Evolutionary conservation across 495 filamentous ascomycete species (phyloP).

Genomic region (Peziza echinospora): DNA sequence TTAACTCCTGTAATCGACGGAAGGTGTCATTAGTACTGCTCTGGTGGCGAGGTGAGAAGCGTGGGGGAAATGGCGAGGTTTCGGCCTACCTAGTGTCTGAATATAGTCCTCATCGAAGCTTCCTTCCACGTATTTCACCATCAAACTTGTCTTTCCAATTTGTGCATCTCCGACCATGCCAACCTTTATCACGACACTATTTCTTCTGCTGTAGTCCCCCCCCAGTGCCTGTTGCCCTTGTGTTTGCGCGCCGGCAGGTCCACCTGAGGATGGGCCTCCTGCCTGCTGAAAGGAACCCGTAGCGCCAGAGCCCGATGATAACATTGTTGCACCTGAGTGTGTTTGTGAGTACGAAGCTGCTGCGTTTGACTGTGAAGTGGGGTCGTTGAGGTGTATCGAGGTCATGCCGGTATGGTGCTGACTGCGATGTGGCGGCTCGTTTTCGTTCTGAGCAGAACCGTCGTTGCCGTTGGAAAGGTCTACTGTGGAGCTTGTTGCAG

Average conservation of each 20-base stretch:
- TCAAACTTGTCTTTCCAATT: slow-evolving; percentile 94
- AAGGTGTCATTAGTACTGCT: too few relatives aligned
- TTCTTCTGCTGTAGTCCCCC: too few relatives aligned
- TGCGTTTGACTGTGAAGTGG: neutral
- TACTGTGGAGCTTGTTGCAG: neutral
- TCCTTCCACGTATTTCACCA: slow-evolving; percentile 99
- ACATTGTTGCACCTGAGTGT: neutral
- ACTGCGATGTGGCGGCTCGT: neutral
- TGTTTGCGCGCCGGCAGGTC: neutral
- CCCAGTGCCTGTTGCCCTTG: too few relatives aligned
- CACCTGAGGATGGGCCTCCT: neutral
- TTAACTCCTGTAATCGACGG: slow-evolving; percentile 82
- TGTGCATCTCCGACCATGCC: slow-evolving; percentile 99
- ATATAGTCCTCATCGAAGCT: slow-evolving; percentile 99
- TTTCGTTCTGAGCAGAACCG: neutral
- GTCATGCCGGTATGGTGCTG: neutral
- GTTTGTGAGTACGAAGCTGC: neutral
- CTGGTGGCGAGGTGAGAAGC: slow-evolving; percentile 3
- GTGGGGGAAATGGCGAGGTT: neutral
- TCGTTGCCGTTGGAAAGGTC: neutral
- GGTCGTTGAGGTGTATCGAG: too few relatives aligned
- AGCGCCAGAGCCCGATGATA: neutral
- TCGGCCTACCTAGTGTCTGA: slow-evolving; percentile 73
- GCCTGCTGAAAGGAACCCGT: neutral
- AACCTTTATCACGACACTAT: slow-evolving; percentile 94